Conservation (phyloP, 2,329 filamentous ascomycete species). For the Periconia sp. region DNA sequence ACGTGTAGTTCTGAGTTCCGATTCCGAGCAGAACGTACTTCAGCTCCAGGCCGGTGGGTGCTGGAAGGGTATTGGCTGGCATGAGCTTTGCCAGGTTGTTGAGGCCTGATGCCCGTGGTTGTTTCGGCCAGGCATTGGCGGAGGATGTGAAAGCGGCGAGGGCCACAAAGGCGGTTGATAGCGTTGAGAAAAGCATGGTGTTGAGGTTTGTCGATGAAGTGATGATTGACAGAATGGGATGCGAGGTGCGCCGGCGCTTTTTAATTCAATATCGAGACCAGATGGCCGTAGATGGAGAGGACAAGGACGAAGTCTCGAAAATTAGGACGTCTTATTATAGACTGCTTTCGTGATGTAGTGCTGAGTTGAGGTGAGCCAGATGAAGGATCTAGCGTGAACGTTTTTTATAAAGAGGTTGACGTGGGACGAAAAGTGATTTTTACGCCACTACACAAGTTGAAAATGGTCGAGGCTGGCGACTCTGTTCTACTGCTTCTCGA, state of each 20-base stretch:
- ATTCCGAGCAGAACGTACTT: slow-evolving; percentile 56
- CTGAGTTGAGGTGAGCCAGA: slow-evolving; percentile 5
- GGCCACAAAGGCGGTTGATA: slow-evolving; percentile 29
- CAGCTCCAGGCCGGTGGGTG: slow-evolving; percentile 40
- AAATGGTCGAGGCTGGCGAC: slow-evolving; percentile 5
- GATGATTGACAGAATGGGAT: not conserved
- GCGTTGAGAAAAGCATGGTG: slow-evolving; percentile 37
- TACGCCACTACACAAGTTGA: not conserved
- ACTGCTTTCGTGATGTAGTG: not conserved
- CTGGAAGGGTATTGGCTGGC: slow-evolving; percentile 37
- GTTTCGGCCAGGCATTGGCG: slow-evolving; percentile 21
- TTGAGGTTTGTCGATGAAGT: slow-evolving; percentile 1
- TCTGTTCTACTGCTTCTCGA: slow-evolving; percentile 4
- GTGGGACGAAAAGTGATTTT: slow-evolving; percentile 7
- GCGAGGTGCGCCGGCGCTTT: not conserved
- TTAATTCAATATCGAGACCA: no score
- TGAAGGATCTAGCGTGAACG: not conserved
- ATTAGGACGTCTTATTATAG: slow-evolving; percentile 1
- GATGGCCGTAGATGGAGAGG: no score
- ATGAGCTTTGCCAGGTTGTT: slow-evolving; percentile 30
- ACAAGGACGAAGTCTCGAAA: no score
- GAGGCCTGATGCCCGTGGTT: slow-evolving; percentile 24
- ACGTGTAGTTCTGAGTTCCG: slow-evolving; percentile 62
- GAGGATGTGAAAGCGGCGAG: slow-evolving; percentile 25
- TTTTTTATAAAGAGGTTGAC: slow-evolving; percentile 2